Base-by-base conservation (phyloP, 2,329 filamentous ascomycete genomes). In the Cladosporium oxysporum region DNA sequence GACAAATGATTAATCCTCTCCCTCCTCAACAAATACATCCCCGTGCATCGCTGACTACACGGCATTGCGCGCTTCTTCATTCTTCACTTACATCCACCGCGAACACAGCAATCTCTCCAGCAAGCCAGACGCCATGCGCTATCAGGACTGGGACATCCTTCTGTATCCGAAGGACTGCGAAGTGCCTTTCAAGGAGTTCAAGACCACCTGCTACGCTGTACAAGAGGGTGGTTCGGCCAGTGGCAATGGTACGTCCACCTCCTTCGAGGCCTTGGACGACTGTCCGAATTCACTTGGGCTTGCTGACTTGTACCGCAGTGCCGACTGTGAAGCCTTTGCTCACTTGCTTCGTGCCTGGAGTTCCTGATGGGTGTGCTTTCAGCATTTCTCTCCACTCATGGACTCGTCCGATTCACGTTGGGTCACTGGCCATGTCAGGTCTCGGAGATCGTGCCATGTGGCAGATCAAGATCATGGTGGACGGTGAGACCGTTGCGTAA, bases 91-190 rank as follows among this genome's bases (percentile, higher is more conserved):
- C 47, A 55, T 37, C 21, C 59, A 35, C 44, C 44, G 44, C 59
- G 52, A 37, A 4, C 41, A 50, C 59, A 63, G 28, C 50, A 31
- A 37, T 37, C 41, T 7, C 16, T 16, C 44, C 16, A 26, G 21
- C 33, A 23, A 52, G n/a, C 41, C 60, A 28, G 31, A 33, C 58
- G 70, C 72, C 68, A 96, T 96, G 92, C 88, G 92, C 66, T 96
- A 90, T 83, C 86, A 92, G 71, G 88, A 92, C 73, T 96, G 92
- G 92, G 92, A 96, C 73, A 85, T 95, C 64, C 86, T 96, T 52
- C 82, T 96, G 68, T 96, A 96, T 76, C 89, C 91, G 0, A 80
- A 81, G 18, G 78, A 77, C 68, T 68, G 66, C 33, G 64, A 50
- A 12, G 80, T 90, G 14, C 92, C 92, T 0, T 78, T 93, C 64